Conservation (phyloP, 345 rosid genomes). For the Cardamine resedifolia region DNA sequence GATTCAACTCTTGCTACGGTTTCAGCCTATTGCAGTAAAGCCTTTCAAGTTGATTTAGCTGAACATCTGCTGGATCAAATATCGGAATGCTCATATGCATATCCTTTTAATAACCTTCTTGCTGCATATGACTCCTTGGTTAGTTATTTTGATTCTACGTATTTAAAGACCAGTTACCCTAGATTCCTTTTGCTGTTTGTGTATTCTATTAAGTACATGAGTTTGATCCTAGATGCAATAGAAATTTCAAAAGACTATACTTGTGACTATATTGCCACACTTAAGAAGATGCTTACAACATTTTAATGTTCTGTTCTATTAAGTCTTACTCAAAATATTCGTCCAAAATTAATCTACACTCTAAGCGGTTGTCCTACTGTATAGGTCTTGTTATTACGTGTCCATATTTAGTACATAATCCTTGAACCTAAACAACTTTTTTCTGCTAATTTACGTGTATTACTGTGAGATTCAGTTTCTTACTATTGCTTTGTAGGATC, state of each 20-base stretch:
- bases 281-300: too few species aligned
- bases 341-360: background rate
- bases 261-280: background rate
- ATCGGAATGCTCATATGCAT: conserved; percentile 43
- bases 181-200: background rate
- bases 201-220: too few species aligned
- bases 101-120: conserved; percentile 66
- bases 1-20: conserved; percentile 63
- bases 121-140: conserved; percentile 65
- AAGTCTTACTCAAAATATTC: background rate
- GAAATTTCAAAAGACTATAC: background rate
- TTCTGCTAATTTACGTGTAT: background rate
- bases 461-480: conserved; percentile 22
- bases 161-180: conserved; percentile 5
- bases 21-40: conserved; percentile 62
- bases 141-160: conserved; percentile 36
- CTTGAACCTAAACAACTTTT: background rate
- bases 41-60: conserved; percentile 72
- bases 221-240: conserved; percentile 2
- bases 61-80: conserved; percentile 66
- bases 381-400: conserved; percentile 5
- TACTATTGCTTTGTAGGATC: conserved; percentile 51
- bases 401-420: background rate
- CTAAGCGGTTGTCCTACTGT: conserved; percentile 1
- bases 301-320: conserved; percentile 4